Base-by-base conservation (phyloP, 257 asterid genomes). In the Ilex asprella region DNA sequence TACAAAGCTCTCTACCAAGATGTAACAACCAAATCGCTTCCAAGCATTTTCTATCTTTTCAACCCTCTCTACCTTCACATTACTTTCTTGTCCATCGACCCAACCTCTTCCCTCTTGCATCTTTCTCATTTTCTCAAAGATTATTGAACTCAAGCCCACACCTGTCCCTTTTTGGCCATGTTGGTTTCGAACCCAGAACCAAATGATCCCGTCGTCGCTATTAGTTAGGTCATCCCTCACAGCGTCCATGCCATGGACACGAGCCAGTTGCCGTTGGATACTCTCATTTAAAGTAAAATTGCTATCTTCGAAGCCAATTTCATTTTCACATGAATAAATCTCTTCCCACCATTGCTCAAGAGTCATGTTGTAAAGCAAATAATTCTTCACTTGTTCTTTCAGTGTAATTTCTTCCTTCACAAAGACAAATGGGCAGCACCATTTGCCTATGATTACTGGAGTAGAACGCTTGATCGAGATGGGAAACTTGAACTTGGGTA, bases 1-100 rank as follows among this genome's bases (percentile, higher is more conserved):
- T 64, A 79, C 84, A 78, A 87, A 87, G 64, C 95, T 80, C 82
- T 87, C 95, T 31, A 89, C 91, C 82, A 84, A 73, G 35, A 89
- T 79, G 76, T 78, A 87, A 71, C 88, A 89, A 61, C 84, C 83
- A 78, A 89, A 87, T 68, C 65, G 82, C 56, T 72, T 79, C 94
- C 95, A 89, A 7, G 65, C 74, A 54, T 47, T 67, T 11, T 63
- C 75, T 16, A 82, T 70, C 65, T 78, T 89, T 67, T 69, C 79
- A 2, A 57, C 72, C 39, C 91, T 91, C 39, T 61, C 69, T 16
- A 86, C 84, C 59, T 81, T 76, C 71, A 86, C 90, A 11, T 79
- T 91, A 16, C 65, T 68, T 62, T 67, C 82, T 58, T 58, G 73
- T 27, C 81, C 86, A 56, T 81, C 94, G 61, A 82, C 84, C 96